Evolutionary conservation across 306 rosid species (phyloP), one percentile per base, ranked within the genome.

Genomic region (Castanea crenata): DNA sequence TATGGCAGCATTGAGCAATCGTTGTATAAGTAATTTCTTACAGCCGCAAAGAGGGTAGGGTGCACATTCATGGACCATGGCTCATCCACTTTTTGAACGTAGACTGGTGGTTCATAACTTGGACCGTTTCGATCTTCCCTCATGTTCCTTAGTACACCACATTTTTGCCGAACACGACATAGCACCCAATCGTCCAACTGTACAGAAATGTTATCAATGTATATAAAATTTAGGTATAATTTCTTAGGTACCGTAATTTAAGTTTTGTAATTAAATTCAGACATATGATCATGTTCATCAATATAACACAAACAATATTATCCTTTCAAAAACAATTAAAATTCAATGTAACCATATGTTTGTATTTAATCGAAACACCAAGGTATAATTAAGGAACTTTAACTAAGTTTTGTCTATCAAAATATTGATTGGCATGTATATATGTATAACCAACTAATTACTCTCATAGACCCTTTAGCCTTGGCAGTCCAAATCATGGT

Each of bases 171-270:
- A 78, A 90, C 88, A 56, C 90, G 84, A 80, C 95, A 92, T 49
- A 92, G 76, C 80, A 92, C 92, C 97, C 95, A 92, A 79, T 90
- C 91, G 79, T 90, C 97, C 68, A 90, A 81, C 97, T 90, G 86
- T 54, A 67, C n/a, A 2, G 46, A 81, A 55, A 80, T 41, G 46
- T 41, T 41, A 41, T 41, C 12, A 8, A 41, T 7, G 8, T 41
- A 2, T 0, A 2, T 41, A 41, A 41, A 8, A 8, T 41, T 41
- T 41, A 8, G 1, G 46, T 8, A 35, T 2, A 0, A 35, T 35
- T 35, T 35, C 44, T 35, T 35, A 35, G 9, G 9, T 49, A 4
- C 41, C 4, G 49, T 25, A 71, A 12, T 18, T 16, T 7, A 18
- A 5, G 35, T 38, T 38, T 38, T 0, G 2, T 38, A 38, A 38